Conservation (phyloP, 352 stramenopile genomes). For the Blastocystis sp. region DNA sequence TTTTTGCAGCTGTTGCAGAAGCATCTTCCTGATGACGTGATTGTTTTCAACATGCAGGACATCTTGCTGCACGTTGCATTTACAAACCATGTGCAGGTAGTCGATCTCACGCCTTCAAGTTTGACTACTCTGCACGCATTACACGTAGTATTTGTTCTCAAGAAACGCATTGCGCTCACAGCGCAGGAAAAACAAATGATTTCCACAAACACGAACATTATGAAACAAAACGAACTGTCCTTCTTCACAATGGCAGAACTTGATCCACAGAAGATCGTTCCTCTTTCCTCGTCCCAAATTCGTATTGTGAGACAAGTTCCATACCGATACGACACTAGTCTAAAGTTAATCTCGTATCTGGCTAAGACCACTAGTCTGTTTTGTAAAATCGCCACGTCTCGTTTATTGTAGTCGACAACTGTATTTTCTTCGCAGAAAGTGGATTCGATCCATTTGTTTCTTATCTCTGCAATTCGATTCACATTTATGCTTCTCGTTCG, state of each 20-base stretch:
- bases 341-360: background rate
- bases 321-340: background rate
- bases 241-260: background rate
- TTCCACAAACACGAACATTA: background rate
- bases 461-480: background rate
- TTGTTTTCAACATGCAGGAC: background rate
- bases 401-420: background rate
- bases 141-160: conserved; percentile 23
- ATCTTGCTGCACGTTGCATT: background rate
- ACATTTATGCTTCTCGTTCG: background rate
- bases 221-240: background rate
- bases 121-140: background rate
- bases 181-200: background rate
- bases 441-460: background rate
- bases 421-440: background rate
- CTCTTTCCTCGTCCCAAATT: background rate
- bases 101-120: background rate
- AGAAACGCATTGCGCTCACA: background rate
- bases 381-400: background rate
- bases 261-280: background rate
- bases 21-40: background rate
- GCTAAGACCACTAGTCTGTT: background rate
- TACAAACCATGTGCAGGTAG: background rate
- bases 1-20: background rate
- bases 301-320: background rate